These are phyloP conservation scores for Brassica nigra DNA, from an alignment of 345 rosid species.

Conservation along the genomic window DNA sequence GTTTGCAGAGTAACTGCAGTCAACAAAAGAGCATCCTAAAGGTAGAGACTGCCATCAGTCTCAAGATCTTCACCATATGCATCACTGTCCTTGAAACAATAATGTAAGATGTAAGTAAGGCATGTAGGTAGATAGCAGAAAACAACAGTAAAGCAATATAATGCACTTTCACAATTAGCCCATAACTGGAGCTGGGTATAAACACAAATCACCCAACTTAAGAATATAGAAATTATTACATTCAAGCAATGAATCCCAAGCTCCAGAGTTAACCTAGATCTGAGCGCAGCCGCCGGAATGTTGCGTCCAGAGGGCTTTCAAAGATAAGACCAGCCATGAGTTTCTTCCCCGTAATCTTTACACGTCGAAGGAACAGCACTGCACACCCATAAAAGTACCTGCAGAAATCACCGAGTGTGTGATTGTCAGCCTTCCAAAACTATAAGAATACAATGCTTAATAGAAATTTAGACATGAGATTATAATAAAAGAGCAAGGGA, in stretches of 20 bases:
- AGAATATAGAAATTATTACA: not conserved
- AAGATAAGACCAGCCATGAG: not conserved
- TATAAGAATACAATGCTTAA: not conserved
- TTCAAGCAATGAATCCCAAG: too few species aligned
- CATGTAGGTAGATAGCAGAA: not conserved
- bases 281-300: too few species aligned
- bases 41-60: slow-evolving; percentile 48
- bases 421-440: not conserved
- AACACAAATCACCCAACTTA: not conserved
- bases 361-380: not conserved
- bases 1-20: slow-evolving; percentile 48
- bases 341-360: not conserved
- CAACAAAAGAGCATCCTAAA: slow-evolving; percentile 61
- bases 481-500: not conserved
- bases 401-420: not conserved
- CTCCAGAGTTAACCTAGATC: too few species aligned
- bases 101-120: not conserved
- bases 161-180: not conserved
- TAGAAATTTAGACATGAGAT: not conserved
- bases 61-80: slow-evolving; percentile 59
- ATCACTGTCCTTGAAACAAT: slow-evolving; percentile 37
- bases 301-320: not conserved
- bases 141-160: not conserved
- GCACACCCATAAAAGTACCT: not conserved
- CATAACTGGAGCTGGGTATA: not conserved